A percentile compares a stretch with the other conserved stretches of the same genome.
Conservation (phyloP, 306 rosid genomes). For the Sophora flavescens region DNA sequence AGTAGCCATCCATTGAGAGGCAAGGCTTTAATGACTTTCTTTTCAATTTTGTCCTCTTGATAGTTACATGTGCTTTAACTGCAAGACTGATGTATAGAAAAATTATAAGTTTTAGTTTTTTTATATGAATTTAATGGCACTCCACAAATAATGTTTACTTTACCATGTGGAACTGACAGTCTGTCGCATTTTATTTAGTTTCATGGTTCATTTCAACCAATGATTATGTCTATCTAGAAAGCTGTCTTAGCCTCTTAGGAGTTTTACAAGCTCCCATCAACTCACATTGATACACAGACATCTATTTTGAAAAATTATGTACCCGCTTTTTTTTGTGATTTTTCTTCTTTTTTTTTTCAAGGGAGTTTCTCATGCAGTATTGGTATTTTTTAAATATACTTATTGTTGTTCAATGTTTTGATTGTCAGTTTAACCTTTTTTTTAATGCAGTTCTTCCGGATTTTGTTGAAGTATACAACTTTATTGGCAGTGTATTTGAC, state of each 20-base stretch:
- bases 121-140: slow-evolving; percentile 8
- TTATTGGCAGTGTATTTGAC: slow-evolving; percentile 97
- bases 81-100: neutral
- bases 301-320: slow-evolving; percentile 6
- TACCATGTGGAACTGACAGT: neutral
- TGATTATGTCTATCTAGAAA: neutral
- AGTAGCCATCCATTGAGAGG: slow-evolving; percentile 73
- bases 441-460: slow-evolving; percentile 90
- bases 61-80: neutral
- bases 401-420: slow-evolving; percentile 17
- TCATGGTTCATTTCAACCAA: neutral
- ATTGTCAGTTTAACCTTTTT: slow-evolving; percentile 14
- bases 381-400: neutral
- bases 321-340: no score
- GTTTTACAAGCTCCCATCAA: neutral
- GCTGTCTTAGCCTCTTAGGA: neutral
- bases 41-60: slow-evolving; percentile 19
- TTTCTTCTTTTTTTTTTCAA: neutral
- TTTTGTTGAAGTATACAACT: slow-evolving; percentile 82
- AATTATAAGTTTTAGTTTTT: neutral
- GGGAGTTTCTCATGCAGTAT: neutral
- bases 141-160: neutral
- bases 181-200: neutral
- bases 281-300: slow-evolving; percentile 10
- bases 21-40: slow-evolving; percentile 46